Evolutionary conservation across 768 basidiomycete genomes (phyloP).

Genomic region (Vararia minispora): DNA sequence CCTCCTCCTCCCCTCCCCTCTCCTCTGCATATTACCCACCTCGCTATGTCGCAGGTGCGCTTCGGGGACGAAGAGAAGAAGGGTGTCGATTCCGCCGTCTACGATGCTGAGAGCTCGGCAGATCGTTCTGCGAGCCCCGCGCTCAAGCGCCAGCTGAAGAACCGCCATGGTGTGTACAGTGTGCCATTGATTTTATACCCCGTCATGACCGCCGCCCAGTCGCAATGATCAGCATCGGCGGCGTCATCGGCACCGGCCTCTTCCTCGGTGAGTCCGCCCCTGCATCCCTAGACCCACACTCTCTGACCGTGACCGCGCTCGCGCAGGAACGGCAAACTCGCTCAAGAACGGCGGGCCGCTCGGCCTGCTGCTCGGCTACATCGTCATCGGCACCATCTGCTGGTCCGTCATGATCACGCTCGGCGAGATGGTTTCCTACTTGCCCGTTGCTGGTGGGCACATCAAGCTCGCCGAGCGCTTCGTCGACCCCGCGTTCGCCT

Average conservation of each 20-base stretch:
- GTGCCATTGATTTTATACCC: constrained; percentile 8
- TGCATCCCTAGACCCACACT: not conserved
- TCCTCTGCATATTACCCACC: no score
- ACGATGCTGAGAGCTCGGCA: no score
- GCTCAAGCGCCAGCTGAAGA: constrained; percentile 26
- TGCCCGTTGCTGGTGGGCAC: constrained; percentile 20
- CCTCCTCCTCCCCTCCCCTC: no score
- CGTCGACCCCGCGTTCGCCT: constrained; percentile 37
- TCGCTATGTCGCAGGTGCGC: no score
- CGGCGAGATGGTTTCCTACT: constrained; percentile 26
- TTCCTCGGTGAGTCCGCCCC: constrained; percentile 27
- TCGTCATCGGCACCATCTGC: constrained; percentile 28
- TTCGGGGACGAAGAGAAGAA: no score
- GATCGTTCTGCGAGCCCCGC: no score
- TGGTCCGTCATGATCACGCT: constrained; percentile 25
- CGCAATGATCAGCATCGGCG: constrained; percentile 15
- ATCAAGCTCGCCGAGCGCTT: constrained; percentile 40
- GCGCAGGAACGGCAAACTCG: constrained; percentile 17
- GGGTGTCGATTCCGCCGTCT: no score
- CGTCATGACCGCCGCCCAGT: not conserved
- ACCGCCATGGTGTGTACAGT: constrained; percentile 67
- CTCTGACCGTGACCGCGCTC: not conserved
- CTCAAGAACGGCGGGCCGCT: constrained; percentile 43
- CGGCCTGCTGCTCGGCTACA: constrained; percentile 38
- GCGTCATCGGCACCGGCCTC: constrained; percentile 28